phyloP scores from a whole-genome alignment of 495 filamentous ascomycete species.

The Penicillium angulare region DNA sequence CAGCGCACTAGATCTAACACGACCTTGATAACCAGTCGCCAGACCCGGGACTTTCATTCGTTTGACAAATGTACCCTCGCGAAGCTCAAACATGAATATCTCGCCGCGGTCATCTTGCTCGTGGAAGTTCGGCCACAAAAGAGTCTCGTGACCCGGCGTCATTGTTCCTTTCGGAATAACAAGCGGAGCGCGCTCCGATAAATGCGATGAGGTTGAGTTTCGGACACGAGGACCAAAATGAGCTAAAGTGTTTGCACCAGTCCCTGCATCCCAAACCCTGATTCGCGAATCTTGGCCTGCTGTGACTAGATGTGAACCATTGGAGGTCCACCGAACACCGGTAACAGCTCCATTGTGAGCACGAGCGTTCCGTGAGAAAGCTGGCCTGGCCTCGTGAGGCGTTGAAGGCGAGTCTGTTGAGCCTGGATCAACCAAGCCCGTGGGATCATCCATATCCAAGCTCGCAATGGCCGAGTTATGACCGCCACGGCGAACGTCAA shows the following conservation, averaged over 20 bases:
- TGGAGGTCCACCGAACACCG: slow-evolving; percentile 77
- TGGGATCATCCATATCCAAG: slow-evolving; percentile 78
- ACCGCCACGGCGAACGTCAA: slow-evolving; percentile 77
- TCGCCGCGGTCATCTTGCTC: slow-evolving; percentile 55
- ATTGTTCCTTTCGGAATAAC: slow-evolving; percentile 54
- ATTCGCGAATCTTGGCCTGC: slow-evolving; percentile 79
- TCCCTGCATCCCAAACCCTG: slow-evolving; percentile 77
- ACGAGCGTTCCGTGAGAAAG: slow-evolving; percentile 47
- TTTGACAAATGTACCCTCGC: slow-evolving; percentile 70
- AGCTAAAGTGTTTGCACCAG: slow-evolving; percentile 77
- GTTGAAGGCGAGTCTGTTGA: slow-evolving; percentile 11
- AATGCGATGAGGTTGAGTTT: slow-evolving; percentile 55
- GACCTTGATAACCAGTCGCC: slow-evolving; percentile 33
- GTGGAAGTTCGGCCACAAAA: slow-evolving; percentile 74
- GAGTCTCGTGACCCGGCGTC: slow-evolving; percentile 53
- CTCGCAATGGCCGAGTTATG: slow-evolving; percentile 61
- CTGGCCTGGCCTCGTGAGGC: slow-evolving; percentile 40
- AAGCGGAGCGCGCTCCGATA: slow-evolving; percentile 62
- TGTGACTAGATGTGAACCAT: slow-evolving; percentile 70
- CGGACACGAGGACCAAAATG: slow-evolving; percentile 78
- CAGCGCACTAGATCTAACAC: slow-evolving; percentile 32
- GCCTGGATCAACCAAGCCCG: slow-evolving; percentile 48
- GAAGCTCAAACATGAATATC: slow-evolving; percentile 72
- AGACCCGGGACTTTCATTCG: slow-evolving; percentile 62
- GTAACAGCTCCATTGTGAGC: slow-evolving; percentile 80